phyloP scores from a whole-genome alignment of 306 rosid genomes.

The Cucurbita argyrosperma region DNA sequence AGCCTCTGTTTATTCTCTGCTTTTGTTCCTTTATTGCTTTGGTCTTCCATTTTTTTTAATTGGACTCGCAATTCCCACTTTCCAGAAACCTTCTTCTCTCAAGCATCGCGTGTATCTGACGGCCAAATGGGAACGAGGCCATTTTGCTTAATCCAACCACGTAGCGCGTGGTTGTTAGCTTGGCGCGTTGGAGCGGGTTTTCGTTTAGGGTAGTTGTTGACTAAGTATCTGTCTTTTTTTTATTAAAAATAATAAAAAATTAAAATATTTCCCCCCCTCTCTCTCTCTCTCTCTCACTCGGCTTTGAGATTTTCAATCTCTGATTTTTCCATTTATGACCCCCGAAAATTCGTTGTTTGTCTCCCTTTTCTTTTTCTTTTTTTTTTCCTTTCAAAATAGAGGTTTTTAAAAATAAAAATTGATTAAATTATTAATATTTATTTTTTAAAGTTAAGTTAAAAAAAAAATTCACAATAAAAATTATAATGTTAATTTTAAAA shows the following conservation, averaged over 20 bases:
- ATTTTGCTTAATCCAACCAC: background rate
- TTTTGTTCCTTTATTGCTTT: background rate
- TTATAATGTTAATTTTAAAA: too few species aligned
- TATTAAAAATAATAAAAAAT: too few species aligned
- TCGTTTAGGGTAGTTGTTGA: background rate
- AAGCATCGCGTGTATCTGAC: background rate
- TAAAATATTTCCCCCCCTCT: background rate
- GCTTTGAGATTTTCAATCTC: background rate
- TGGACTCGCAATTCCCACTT: background rate
- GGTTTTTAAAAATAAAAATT: too few species aligned
- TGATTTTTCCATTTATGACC: background rate
- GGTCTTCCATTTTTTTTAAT: background rate
- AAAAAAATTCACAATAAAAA: too few species aligned
- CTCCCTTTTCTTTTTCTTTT: background rate
- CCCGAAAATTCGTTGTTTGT: background rate
- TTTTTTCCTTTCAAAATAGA: too few species aligned
- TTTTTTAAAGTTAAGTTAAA: too few species aligned
- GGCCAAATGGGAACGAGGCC: background rate
- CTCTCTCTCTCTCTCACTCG: background rate
- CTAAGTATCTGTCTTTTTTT: background rate
- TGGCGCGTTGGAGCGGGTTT: background rate
- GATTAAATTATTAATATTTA: too few species aligned
- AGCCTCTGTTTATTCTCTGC: conserved; percentile 1
- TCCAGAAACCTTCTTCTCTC: background rate
- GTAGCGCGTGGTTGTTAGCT: background rate